Evolutionary conservation across 2,329 filamentous ascomycete species (phyloP).

Genomic region (Colletotrichum paranaense): DNA sequence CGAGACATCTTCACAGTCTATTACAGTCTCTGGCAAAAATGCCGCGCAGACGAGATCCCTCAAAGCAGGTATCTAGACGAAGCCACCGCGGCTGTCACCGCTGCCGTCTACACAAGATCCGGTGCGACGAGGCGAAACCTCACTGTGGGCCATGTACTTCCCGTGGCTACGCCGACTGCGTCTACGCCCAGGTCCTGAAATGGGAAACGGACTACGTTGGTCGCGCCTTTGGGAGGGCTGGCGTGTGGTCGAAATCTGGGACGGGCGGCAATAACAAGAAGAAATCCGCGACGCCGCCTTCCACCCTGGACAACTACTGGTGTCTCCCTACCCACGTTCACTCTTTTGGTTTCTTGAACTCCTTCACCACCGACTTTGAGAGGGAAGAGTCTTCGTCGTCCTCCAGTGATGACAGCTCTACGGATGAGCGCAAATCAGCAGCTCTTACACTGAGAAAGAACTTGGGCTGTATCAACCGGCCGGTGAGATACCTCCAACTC

Average conservation of each 20-base stretch:
- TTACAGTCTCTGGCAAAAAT: not conserved
- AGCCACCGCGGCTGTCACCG: conserved; percentile 41
- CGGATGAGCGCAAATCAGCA: conserved; percentile 9
- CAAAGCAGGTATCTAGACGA: conserved; percentile 34
- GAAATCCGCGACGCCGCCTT: conserved; percentile 7
- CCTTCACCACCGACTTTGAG: conserved; percentile 16
- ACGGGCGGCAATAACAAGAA: not conserved
- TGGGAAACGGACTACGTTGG: conserved; percentile 46
- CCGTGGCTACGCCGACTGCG: conserved; percentile 38
- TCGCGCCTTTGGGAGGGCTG: conserved; percentile 43
- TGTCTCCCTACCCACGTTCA: conserved; percentile 19
- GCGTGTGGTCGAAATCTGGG: conserved; percentile 43
- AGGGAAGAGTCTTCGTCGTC: conserved; percentile 15
- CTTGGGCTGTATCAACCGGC: conserved; percentile 4
- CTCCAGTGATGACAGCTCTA: conserved; percentile 12
- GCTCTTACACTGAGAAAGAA: conserved; percentile 20
- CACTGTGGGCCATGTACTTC: conserved; percentile 37
- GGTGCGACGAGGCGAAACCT: conserved; percentile 39
- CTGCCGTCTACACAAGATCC: conserved; percentile 40
- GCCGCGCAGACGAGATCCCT: conserved; percentile 25
- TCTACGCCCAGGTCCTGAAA: conserved; percentile 37
- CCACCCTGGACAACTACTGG: conserved; percentile 13
- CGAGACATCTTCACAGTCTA: not conserved
- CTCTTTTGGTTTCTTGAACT: conserved; percentile 26
- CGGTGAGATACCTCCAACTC: conserved; percentile 24